These are phyloP conservation scores for Strobilomyces confusus DNA, from an alignment of 768 basidiomycete species.

Conservation along the genomic window DNA sequence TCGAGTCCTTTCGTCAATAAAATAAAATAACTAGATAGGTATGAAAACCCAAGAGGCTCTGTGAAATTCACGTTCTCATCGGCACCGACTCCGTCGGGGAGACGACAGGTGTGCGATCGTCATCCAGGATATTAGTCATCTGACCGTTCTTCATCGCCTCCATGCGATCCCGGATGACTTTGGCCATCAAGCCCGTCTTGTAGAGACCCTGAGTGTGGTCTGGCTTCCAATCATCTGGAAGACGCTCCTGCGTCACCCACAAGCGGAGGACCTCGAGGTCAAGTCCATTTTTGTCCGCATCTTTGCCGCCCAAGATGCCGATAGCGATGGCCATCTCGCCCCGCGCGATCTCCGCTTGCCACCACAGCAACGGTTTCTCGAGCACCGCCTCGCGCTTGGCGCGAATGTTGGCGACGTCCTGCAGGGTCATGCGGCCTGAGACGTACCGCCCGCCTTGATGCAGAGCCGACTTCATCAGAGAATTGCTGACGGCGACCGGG, in stretches of 20 bases:
- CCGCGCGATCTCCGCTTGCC: constrained; percentile 58
- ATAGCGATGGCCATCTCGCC: constrained; percentile 65
- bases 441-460: constrained; percentile 32
- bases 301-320: constrained; percentile 40
- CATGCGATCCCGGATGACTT: constrained; percentile 28
- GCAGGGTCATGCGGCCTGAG: constrained; percentile 25
- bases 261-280: constrained; percentile 43
- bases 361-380: constrained; percentile 29
- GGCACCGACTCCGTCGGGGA: neutral
- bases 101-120: neutral
- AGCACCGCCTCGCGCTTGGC: constrained; percentile 46
- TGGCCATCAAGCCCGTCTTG: constrained; percentile 24
- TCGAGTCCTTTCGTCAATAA: neutral
- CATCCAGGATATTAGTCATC: constrained; percentile 20
- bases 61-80: neutral
- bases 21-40: neutral
- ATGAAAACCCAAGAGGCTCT: neutral
- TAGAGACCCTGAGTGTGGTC: constrained; percentile 31
- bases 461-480: constrained; percentile 38
- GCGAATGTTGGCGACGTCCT: constrained; percentile 46
- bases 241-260: constrained; percentile 53
- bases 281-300: constrained; percentile 38
- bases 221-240: constrained; percentile 41
- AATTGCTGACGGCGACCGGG: constrained; percentile 39
- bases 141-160: constrained; percentile 11